Conservation (phyloP, 164 flowering plant genomes). For the Macadamia tetraphylla region DNA sequence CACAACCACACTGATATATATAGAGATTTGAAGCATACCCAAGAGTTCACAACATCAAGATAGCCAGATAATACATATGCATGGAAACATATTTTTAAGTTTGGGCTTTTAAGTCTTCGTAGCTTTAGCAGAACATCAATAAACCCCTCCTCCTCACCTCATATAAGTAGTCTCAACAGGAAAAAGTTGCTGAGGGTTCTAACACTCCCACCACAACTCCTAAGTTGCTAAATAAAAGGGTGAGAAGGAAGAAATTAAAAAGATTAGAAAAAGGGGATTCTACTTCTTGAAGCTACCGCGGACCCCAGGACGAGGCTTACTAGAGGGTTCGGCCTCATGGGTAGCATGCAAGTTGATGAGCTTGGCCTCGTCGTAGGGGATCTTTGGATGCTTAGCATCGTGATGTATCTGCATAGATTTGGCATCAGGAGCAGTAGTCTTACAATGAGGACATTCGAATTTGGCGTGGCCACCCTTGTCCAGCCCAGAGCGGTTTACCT, state of each 20-base stretch:
- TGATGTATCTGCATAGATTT: constrained; percentile 69
- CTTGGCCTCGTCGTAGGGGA: constrained; percentile 56
- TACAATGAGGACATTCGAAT: constrained; percentile 61
- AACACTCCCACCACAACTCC: background rate
- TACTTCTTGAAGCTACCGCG: constrained; percentile 32
- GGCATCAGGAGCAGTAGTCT: constrained; percentile 49
- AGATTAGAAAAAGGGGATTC: background rate
- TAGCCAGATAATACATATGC: background rate
- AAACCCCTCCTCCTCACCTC: background rate
- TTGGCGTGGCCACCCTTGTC: constrained; percentile 64
- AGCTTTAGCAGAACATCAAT: background rate
- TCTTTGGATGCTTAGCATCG: constrained; percentile 55
- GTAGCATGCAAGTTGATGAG: constrained; percentile 42
- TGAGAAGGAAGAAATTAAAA: background rate
- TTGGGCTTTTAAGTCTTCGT: background rate
- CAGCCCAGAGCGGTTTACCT: constrained; percentile 37
- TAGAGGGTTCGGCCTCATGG: constrained; percentile 15
- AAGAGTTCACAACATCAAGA: background rate
- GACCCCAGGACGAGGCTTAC: constrained; percentile 43
- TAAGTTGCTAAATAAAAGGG: background rate
- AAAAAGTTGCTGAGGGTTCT: background rate
- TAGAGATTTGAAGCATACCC: background rate
- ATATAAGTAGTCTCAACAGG: background rate
- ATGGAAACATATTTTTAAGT: background rate
- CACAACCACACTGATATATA: background rate